Evolutionary conservation across 805 yeast genomes (phyloP).

Genomic region (Sugiyamaella marilandica): DNA sequence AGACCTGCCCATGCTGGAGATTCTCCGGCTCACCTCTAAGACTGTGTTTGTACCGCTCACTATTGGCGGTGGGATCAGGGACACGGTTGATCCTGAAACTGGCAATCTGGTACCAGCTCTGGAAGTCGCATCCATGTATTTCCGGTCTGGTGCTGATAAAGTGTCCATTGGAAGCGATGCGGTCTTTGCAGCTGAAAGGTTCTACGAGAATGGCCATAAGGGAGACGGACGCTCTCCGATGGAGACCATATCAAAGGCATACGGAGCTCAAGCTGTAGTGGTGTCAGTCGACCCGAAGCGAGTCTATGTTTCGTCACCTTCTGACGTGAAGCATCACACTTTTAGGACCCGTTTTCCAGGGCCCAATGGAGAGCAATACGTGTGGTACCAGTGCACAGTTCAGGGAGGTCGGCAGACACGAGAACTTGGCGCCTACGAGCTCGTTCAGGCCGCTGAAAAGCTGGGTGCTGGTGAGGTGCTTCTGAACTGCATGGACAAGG

Average conservation of each 20-base stretch:
- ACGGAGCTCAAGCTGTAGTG: slow-evolving; percentile 96
- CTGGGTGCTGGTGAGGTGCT: slow-evolving; percentile 96
- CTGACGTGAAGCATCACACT: slow-evolving; percentile 55
- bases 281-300: slow-evolving; percentile 97
- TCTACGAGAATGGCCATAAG: slow-evolving; percentile 50
- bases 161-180: slow-evolving; percentile 98
- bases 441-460: slow-evolving; percentile 82
- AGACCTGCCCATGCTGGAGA: slow-evolving; percentile 95
- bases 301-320: slow-evolving; percentile 63
- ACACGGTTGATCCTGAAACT: slow-evolving; percentile 72
- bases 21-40: slow-evolving; percentile 73
- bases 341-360: slow-evolving; percentile 65
- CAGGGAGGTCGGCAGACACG: slow-evolving; percentile 93
- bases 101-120: slow-evolving; percentile 77
- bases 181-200: slow-evolving; percentile 82
- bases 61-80: slow-evolving; percentile 97
- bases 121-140: slow-evolving; percentile 86
- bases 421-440: slow-evolving; percentile 87
- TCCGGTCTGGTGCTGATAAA: slow-evolving; percentile 96
- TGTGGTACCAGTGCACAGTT: slow-evolving; percentile 93
- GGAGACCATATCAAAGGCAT: slow-evolving; percentile 85
- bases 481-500: slow-evolving; percentile 92
- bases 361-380: slow-evolving; percentile 82
- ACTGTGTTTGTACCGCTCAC: slow-evolving; percentile 95
- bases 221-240: slow-evolving; percentile 81